A percentile compares a stretch with the other conserved stretches of the same genome.
Evolutionary conservation across 352 stramenopile genomes (phyloP).

Genomic region (Pythium aphanidermatum): DNA sequence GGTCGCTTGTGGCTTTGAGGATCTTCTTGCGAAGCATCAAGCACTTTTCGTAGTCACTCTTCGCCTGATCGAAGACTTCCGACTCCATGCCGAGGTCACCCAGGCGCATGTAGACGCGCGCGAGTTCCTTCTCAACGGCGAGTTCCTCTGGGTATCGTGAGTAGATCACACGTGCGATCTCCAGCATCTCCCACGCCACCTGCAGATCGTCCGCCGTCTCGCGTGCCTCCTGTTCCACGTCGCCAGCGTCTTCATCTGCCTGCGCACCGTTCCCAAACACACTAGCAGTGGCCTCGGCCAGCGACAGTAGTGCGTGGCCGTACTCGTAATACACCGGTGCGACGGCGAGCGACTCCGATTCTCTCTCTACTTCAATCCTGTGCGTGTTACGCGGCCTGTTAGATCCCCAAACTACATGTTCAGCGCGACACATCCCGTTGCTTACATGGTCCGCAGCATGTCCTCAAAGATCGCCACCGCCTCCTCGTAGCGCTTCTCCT

Average conservation of each 20-base stretch:
- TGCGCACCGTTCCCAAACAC: constrained; percentile 32
- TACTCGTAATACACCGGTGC: constrained; percentile 70
- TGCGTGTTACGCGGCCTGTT: background rate
- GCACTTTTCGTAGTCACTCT: constrained; percentile 73
- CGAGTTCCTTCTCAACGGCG: constrained; percentile 70
- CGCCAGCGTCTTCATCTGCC: constrained; percentile 18
- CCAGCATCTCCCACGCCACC: constrained; percentile 83
- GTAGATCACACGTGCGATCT: constrained; percentile 79
- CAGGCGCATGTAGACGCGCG: constrained; percentile 71
- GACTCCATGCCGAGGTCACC: constrained; percentile 79
- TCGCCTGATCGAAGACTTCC: constrained; percentile 72
- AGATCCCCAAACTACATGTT: no score
- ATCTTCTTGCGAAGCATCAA: constrained; percentile 67
- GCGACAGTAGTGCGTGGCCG: constrained; percentile 67
- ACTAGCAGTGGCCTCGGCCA: constrained; percentile 37
- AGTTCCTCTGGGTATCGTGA: constrained; percentile 59
- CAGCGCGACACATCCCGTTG: background rate
- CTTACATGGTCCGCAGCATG: constrained; percentile 71
- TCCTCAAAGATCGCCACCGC: constrained; percentile 71
- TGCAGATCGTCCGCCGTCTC: constrained; percentile 68
- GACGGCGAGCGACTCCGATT: constrained; percentile 49
- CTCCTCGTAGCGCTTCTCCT: constrained; percentile 79
- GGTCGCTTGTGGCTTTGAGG: constrained; percentile 47
- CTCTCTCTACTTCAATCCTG: constrained; percentile 63
- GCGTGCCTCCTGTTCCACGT: constrained; percentile 52